Conservation (phyloP, 768 basidiomycete genomes). For the Chalciporus sphaerocephalus region DNA sequence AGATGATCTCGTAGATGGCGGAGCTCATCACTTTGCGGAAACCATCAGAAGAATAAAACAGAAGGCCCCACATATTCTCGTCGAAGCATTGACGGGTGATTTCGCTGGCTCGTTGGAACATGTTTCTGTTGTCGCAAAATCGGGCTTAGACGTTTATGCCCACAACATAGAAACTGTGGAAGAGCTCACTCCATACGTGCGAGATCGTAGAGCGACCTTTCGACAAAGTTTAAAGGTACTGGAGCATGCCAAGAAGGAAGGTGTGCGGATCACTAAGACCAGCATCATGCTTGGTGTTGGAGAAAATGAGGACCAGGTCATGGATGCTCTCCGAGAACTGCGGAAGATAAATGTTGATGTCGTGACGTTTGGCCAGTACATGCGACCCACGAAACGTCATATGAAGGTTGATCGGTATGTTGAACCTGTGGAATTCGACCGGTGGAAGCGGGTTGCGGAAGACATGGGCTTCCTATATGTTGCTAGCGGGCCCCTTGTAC, state of each 20-base stretch:
- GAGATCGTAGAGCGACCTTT: slow-evolving; percentile 91
- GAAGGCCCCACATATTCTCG: slow-evolving; percentile 93
- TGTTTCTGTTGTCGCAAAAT: slow-evolving; percentile 80
- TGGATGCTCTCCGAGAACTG: slow-evolving; percentile 80
- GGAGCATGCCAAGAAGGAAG: slow-evolving; percentile 76
- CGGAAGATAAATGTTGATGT: slow-evolving; percentile 89
- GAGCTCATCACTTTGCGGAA: slow-evolving; percentile 90
- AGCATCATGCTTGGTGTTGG: slow-evolving; percentile 99
- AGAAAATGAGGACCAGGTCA: slow-evolving; percentile 77
- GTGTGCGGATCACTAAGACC: slow-evolving; percentile 89
- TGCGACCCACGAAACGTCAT: slow-evolving; percentile 97
- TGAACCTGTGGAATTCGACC: slow-evolving; percentile 86
- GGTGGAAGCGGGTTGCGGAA: slow-evolving; percentile 88
- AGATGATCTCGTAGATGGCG: slow-evolving; percentile 91
- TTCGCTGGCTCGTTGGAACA: slow-evolving; percentile 76
- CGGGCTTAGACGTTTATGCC: slow-evolving; percentile 95
- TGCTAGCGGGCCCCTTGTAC: slow-evolving; percentile 91
- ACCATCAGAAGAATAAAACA: slow-evolving; percentile 94
- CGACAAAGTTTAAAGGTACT: slow-evolving; percentile 78
- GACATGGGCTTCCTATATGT: slow-evolving; percentile 96
- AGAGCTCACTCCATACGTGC: slow-evolving; percentile 87
- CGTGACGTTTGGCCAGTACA: slow-evolving; percentile 98
- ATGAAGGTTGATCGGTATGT: slow-evolving; percentile 99
- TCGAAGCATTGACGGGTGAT: slow-evolving; percentile 95
- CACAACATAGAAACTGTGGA: slow-evolving; percentile 98